Evolutionary conservation across 2,329 filamentous ascomycete genomes (phyloP), one percentile per base, ranked within the genome.

Genomic region (Nothophoma quercina): DNA sequence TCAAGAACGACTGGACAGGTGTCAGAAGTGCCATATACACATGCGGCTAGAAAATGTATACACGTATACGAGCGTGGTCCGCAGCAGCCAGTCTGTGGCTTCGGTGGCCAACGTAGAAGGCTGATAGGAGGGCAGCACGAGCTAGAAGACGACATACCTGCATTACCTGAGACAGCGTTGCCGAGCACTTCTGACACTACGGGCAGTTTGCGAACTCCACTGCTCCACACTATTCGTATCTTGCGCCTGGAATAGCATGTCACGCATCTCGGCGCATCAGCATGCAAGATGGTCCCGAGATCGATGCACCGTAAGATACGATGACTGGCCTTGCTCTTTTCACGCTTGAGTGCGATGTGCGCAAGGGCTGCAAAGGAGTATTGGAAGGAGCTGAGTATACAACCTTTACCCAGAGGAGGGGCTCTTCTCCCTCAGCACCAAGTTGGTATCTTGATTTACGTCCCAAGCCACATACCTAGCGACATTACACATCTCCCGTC

Each of bases 231-330:
- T 40, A 41, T 23, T 23, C 34, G 29, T 45, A 39, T 25, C 13
- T 25, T 9, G 19, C 36, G 35, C 30, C 40, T 36, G 34, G 34
- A 55, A 45, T 55, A 53, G 50, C 38, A 53, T 35, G 50, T 39
- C 50, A n/a, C 7, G 34, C 51, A 22, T 32, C 44, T 29, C 45
- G 35, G 36, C 40, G 34, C 40, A 34, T 29, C 23, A 25, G 12
- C 7, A 49, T 49, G 51, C 43, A 55, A 42, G 51, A 55, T 55
- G 39, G 33, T 55, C 34, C 51, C 50, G 50, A 53, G 50, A 53
- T 48, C 50, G 43, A 51, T 51, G 41, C 41, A 41, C 28, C 22
- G 2, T 28, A 30, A 39, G 28, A 16, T 43, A 28, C 23, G 33
- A 43, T 34, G 50, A 48, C 50, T 53, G 50, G 43, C 32, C 19